These are phyloP conservation scores for Pseudopyrenochaeta lycopersici DNA, from an alignment of 2,329 filamentous ascomycete species.

Conservation along the genomic window DNA sequence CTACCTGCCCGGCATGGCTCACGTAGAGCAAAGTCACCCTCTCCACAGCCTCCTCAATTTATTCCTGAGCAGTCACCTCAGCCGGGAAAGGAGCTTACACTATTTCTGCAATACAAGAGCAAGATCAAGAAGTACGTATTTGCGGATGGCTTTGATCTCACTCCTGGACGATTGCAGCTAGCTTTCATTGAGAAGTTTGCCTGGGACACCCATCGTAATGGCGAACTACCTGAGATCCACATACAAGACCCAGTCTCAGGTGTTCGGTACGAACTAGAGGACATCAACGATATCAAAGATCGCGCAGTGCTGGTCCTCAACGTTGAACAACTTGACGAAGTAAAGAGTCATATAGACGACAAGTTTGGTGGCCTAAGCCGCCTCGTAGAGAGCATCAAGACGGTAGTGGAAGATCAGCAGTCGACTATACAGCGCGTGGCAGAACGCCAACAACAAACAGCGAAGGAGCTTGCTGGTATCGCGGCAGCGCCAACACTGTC, in stretches of 20 bases:
- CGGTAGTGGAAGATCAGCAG: conserved; percentile 83
- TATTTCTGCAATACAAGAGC: conserved; percentile 96
- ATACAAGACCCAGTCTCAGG: conserved; percentile 96
- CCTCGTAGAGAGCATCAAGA: conserved; percentile 86
- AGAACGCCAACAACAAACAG: conserved; percentile 87
- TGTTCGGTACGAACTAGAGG: conserved; percentile 95
- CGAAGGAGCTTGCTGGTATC: conserved; percentile 82
- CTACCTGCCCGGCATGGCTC: conserved; percentile 41
- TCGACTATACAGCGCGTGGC: conserved; percentile 85
- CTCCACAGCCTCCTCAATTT: conserved; percentile 55
- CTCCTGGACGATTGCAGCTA: conserved; percentile 86
- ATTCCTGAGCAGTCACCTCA: conserved; percentile 70
- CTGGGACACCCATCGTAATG: conserved; percentile 97
- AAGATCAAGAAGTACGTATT: conserved; percentile 97
- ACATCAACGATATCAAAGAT: conserved; percentile 92
- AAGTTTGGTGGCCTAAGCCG: conserved; percentile 81
- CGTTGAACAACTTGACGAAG: conserved; percentile 90
- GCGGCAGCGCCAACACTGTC: conserved; percentile 56
- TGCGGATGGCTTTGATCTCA: conserved; percentile 83
- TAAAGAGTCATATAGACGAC: conserved; percentile 95
- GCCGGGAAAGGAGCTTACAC: conserved; percentile 83
- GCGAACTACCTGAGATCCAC: conserved; percentile 96
- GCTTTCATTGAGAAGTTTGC: conserved; percentile 99
- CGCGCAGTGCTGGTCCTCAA: conserved; percentile 94
- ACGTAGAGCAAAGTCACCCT: conserved; percentile 45